A percentile compares a stretch with the other conserved stretches of the same genome.
These are phyloP conservation scores for Myochromella boudieri DNA, from an alignment of 768 basidiomycete genomes.

Conservation along the genomic window DNA sequence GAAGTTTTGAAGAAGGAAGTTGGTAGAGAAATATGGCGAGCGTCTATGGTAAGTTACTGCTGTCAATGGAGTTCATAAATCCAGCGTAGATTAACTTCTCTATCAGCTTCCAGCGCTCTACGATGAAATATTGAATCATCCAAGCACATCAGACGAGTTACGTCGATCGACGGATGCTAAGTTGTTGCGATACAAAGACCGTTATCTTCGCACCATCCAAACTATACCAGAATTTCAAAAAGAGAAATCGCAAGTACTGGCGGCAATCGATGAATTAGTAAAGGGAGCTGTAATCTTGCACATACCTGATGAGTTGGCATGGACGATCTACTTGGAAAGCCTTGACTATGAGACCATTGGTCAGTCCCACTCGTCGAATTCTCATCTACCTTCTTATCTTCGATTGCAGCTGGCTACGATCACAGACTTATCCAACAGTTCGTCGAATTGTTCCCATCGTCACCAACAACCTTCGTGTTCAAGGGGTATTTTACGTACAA, in stretches of 20 bases:
- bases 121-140: conserved; percentile 79
- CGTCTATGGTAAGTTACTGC: conserved; percentile 51
- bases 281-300: conserved; percentile 74
- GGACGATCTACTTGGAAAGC: conserved; percentile 76
- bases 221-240: conserved; percentile 27
- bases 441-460: conserved; percentile 62
- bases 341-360: conserved; percentile 67
- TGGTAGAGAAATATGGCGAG: conserved; percentile 58
- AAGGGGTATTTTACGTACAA: conserved; percentile 68
- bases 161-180: conserved; percentile 78
- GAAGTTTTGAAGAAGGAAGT: conserved; percentile 65
- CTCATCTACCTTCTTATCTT: not conserved
- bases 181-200: conserved; percentile 63
- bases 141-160: conserved; percentile 73
- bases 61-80: too few species aligned
- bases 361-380: conserved; percentile 33
- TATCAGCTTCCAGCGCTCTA: conserved; percentile 72
- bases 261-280: conserved; percentile 70
- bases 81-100: conserved; percentile 2
- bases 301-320: conserved; percentile 79
- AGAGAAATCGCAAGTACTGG: conserved; percentile 47
- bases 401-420: conserved; percentile 59
- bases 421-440: conserved; percentile 56
- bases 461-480: conserved; percentile 56
- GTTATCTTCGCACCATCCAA: conserved; percentile 63